A percentile compares a stretch with the other conserved stretches of the same genome.
These are phyloP conservation scores for Phaeosphaeria sp. DNA, from an alignment of 2,329 filamentous ascomycete genomes.

Conservation along the genomic window DNA sequence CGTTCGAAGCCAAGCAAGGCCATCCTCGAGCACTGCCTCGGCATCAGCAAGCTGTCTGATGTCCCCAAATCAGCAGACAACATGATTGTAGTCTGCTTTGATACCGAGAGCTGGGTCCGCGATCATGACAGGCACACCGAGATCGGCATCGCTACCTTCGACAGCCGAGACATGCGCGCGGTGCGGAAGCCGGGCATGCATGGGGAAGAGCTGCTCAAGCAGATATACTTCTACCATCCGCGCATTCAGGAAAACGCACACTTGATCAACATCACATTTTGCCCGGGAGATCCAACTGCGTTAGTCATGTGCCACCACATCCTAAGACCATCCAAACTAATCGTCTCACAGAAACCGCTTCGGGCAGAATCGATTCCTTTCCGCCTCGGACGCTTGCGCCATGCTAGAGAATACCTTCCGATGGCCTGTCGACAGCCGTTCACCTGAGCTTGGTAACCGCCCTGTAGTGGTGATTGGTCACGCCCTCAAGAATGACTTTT, in stretches of 20 bases:
- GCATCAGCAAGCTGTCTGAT: neutral
- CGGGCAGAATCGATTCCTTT: conserved; percentile 17
- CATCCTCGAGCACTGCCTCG: conserved; percentile 8
- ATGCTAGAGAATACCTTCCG: conserved; percentile 11
- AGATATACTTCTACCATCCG: conserved; percentile 22
- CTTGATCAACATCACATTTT: conserved; percentile 13
- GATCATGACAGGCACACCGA: conserved; percentile 15
- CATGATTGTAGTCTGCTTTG: conserved; percentile 15
- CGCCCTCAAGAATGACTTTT: conserved; percentile 9
- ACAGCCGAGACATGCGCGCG: conserved; percentile 10
- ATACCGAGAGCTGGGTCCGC: conserved; percentile 16
- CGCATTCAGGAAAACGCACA: conserved; percentile 19
- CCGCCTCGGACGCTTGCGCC: neutral
- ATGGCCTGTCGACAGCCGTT: conserved; percentile 7
- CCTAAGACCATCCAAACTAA: too few relatives aligned
- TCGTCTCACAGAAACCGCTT: conserved; percentile 11
- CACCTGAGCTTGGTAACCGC: conserved; percentile 4
- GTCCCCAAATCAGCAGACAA: conserved; percentile 5
- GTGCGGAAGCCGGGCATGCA: conserved; percentile 4
- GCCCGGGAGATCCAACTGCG: conserved; percentile 9
- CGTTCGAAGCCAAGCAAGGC: neutral
- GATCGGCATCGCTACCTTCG: conserved; percentile 19
- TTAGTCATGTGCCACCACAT: too few relatives aligned
- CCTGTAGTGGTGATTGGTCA: conserved; percentile 18
- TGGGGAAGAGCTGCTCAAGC: conserved; percentile 18